phyloP scores from a whole-genome alignment of 805 yeast genomes.

The Wickerhamiella siamensis region DNA sequence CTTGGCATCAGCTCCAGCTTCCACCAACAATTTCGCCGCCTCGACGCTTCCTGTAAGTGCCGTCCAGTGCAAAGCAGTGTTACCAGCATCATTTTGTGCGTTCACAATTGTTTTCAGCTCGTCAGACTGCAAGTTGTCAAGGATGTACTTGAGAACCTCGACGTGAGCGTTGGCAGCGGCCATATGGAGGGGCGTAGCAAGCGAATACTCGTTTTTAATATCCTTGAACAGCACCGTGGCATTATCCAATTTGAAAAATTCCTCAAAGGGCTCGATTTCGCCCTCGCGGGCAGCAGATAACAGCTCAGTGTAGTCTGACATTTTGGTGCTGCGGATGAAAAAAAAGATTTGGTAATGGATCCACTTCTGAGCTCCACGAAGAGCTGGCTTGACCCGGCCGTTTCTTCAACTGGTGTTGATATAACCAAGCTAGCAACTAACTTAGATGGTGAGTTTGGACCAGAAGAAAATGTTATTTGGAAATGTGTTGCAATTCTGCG shows the following conservation, averaged over 20 bases:
- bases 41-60: slow-evolving; percentile 72
- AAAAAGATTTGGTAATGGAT: slow-evolving; percentile 5
- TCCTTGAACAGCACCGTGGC: slow-evolving; percentile 27
- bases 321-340: neutral
- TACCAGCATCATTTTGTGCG: slow-evolving; percentile 62
- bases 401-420: neutral
- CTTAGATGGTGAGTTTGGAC: neutral
- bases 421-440: neutral
- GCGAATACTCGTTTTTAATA: slow-evolving; percentile 50
- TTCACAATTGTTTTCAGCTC: slow-evolving; percentile 30
- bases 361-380: slow-evolving; percentile 7
- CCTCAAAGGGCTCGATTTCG: slow-evolving; percentile 61
- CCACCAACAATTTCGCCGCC: slow-evolving; percentile 55
- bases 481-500: neutral
- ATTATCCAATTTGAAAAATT: slow-evolving; percentile 39
- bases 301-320: slow-evolving; percentile 7
- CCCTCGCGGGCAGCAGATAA: slow-evolving; percentile 66
- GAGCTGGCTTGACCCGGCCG: slow-evolving; percentile 9
- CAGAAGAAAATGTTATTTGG: neutral
- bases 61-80: slow-evolving; percentile 96
- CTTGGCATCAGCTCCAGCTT: slow-evolving; percentile 71
- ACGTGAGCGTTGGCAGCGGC: slow-evolving; percentile 90
- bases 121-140: slow-evolving; percentile 33
- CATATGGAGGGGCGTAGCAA: slow-evolving; percentile 78
- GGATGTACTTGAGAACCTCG: slow-evolving; percentile 47